Evolutionary conservation across 2,329 filamentous ascomycete genomes (phyloP), one percentile per base, ranked within the genome.

Genomic region (Penicillium brevicompactum): DNA sequence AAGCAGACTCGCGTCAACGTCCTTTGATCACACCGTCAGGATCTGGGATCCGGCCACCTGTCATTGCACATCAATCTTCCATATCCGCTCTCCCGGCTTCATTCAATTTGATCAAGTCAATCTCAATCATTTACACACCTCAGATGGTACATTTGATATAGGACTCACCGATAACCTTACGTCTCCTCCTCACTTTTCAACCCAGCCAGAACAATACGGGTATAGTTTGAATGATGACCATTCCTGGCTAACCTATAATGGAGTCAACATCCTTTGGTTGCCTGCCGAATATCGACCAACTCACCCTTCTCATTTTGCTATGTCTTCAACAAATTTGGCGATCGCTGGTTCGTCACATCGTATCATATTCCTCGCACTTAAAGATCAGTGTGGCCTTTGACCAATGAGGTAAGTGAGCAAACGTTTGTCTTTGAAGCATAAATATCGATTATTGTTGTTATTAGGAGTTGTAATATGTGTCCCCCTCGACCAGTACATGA

Each of bases 171-270:
- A 8, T 21, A 2, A n/a, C 10, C 4, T 31, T 22, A n/a, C 37
- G 18, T 21, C 37, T 18, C 21, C 16, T 9, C 37, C 47, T 32
- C 24, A 49, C 16, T 24, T 1, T 18, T 49, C 38, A 7, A 22
- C 24, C 7, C 30, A 22, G 22, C 47, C 47, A 10, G 14, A 43
- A 30, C 37, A 49, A 49, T 42, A 18, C 14, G 38, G n/a, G 27
- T 59, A 49, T 44, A 38, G 44, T n/a, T 48, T 53, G 22, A 46
- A 24, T 14, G 5, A 37, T 13, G 38, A 44, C 45, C 13, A 2
- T 37, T 47, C 53, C 30, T 55, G 48, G 53, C 41, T 55, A 46
- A 51, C 53, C 30, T 48, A 43, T 16, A 48, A 44, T 31, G 37
- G 48, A 21, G 10, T 16, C 24, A 51, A 51, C 10, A 18, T 51